Conservation (phyloP, 768 basidiomycete species). For the Russula vinacea region DNA sequence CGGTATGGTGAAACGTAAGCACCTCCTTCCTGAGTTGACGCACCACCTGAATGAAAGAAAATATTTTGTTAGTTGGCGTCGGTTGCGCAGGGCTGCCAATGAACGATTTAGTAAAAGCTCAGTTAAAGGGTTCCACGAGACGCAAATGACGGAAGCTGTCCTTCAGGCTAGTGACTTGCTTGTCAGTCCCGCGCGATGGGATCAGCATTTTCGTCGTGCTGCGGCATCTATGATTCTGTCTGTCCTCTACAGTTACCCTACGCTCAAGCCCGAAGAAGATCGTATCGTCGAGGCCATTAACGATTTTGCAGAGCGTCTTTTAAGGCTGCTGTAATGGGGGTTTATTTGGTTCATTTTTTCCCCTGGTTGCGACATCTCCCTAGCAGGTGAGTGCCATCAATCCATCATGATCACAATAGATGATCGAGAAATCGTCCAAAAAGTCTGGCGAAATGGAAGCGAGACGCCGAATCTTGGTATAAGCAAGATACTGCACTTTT, state of each 20-base stretch:
- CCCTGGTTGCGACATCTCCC: slow-evolving; percentile 3
- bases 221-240: neutral
- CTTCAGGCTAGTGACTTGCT: neutral
- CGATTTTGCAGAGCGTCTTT: neutral
- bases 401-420: neutral
- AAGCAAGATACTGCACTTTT: neutral
- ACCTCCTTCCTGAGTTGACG: neutral
- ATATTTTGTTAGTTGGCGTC: neutral
- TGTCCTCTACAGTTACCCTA: neutral
- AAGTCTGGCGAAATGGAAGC: slow-evolving; percentile 3
- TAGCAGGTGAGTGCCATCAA: neutral
- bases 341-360: slow-evolving; percentile 1
- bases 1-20: neutral
- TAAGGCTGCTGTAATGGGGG: neutral
- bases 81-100: neutral
- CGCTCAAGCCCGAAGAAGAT: neutral
- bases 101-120: neutral
- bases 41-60: neutral
- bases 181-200: neutral
- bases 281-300: neutral
- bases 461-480: neutral
- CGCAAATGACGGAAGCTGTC: neutral
- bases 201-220: neutral
- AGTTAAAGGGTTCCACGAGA: slow-evolving; percentile 1
- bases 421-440: too few species aligned